Evolutionary conservation across 805 yeast species (phyloP).

Genomic region (Candida vartiovaarae): DNA sequence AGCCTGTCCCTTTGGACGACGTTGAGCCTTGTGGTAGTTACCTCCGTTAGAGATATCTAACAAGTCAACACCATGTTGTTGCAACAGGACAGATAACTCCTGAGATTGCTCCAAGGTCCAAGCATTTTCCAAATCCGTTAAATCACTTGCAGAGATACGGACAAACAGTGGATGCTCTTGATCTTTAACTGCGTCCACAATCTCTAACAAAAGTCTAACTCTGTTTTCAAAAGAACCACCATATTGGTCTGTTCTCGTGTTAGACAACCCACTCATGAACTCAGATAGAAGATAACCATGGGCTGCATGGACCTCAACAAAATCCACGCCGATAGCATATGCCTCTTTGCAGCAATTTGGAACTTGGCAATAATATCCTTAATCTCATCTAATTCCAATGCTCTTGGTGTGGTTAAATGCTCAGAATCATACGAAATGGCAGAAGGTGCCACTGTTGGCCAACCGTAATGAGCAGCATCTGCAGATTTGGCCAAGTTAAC

Average conservation of each 20-base stretch:
- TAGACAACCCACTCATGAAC: conserved; percentile 36
- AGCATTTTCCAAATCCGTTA: conserved; percentile 10
- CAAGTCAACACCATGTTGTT: conserved; percentile 41
- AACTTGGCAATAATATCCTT: conserved; percentile 33
- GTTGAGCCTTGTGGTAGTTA: conserved; percentile 26
- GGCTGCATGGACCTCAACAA: conserved; percentile 28
- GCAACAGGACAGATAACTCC: conserved; percentile 32
- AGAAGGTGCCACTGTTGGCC: conserved; percentile 43
- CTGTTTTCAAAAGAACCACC: conserved; percentile 59
- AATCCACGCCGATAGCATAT: conserved; percentile 24
- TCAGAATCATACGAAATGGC: conserved; percentile 24
- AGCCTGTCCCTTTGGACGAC: conserved; percentile 15
- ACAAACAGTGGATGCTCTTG: conserved; percentile 34
- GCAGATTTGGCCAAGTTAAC: conserved; percentile 27
- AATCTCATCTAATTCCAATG: conserved; percentile 36
- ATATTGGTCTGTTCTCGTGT: conserved; percentile 51
- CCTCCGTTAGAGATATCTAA: conserved; percentile 44
- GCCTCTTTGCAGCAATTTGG: conserved; percentile 44
- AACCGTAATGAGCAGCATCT: conserved; percentile 32
- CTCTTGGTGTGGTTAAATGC: conserved; percentile 30
- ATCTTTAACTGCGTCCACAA: conserved; percentile 35
- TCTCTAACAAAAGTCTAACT: conserved; percentile 40
- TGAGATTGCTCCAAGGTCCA: conserved; percentile 16
- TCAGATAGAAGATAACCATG: conserved; percentile 51
- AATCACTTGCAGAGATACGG: conserved; percentile 11